phyloP scores from a whole-genome alignment of 768 basidiomycete genomes.

The Pluteus cervinus region DNA sequence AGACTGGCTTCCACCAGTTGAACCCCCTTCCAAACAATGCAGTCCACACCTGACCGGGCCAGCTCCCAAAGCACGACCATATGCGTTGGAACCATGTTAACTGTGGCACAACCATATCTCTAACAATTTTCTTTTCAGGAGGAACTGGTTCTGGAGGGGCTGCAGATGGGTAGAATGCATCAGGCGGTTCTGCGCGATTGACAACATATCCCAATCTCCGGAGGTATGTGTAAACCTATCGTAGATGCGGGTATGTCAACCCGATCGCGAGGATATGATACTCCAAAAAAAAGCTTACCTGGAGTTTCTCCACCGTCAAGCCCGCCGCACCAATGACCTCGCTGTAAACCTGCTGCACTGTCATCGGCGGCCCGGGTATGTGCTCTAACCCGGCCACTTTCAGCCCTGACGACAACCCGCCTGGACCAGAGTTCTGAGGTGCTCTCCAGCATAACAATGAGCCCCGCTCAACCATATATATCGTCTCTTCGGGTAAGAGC shows the following conservation, averaged over 20 bases:
- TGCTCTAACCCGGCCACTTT: slow-evolving; percentile 29
- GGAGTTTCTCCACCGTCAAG: slow-evolving; percentile 80
- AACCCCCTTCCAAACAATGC: no score
- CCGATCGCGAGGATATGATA: slow-evolving; percentile 3
- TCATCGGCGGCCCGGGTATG: slow-evolving; percentile 70
- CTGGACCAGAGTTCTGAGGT: not conserved
- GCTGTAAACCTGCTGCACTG: slow-evolving; percentile 83
- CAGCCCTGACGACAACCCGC: slow-evolving; percentile 23
- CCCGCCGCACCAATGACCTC: slow-evolving; percentile 80
- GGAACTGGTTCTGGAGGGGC: no score
- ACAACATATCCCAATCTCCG: slow-evolving; percentile 89
- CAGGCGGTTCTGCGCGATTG: slow-evolving; percentile 64
- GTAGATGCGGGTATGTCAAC: not conserved
- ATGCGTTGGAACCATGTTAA: slow-evolving; percentile 30
- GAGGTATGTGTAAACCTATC: slow-evolving; percentile 86
- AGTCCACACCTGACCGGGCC: no score
- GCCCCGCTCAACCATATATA: slow-evolving; percentile 91
- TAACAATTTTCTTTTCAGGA: no score
- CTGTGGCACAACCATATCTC: no score
- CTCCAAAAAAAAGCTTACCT: slow-evolving; percentile 47
- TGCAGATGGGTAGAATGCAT: slow-evolving; percentile 47
- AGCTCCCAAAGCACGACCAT: slow-evolving; percentile 25
- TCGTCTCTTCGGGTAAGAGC: slow-evolving; percentile 89
- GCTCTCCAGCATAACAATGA: slow-evolving; percentile 77
- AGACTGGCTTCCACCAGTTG: slow-evolving; percentile 67